Conservation (phyloP, 371 early-diverging fungal genomes). For the Rhizopus microsporus region DNA sequence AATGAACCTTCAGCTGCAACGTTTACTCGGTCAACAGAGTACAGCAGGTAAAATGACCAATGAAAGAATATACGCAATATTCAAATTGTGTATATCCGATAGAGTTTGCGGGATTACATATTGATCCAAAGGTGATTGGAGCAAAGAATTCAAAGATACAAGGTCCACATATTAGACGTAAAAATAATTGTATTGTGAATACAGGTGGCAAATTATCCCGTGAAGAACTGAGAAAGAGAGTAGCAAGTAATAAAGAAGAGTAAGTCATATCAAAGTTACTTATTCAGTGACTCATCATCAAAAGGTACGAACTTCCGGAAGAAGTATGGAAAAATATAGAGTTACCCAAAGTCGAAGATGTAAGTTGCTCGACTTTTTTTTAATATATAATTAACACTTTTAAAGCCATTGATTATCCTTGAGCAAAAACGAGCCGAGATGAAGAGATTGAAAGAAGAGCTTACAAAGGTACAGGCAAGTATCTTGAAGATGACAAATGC, state of each 20-base stretch:
- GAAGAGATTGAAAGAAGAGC: constrained; percentile 39
- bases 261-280: constrained; percentile 34
- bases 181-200: constrained; percentile 90
- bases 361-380: constrained; percentile 27
- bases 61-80: not conserved
- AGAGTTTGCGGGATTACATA: constrained; percentile 91
- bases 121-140: constrained; percentile 85
- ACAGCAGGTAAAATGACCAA: constrained; percentile 66
- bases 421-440: constrained; percentile 60
- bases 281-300: not conserved
- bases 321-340: constrained; percentile 69
- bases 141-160: constrained; percentile 77
- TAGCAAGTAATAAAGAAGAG: constrained; percentile 72
- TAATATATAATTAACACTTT: not conserved
- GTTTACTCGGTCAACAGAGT: constrained; percentile 92
- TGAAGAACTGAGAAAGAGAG: constrained; percentile 70
- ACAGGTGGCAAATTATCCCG: constrained; percentile 75
- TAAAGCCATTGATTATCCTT: constrained; percentile 42
- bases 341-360: constrained; percentile 67
- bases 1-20: constrained; percentile 91
- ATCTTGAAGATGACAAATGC: constrained; percentile 27
- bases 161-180: constrained; percentile 82
- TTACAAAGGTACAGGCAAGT: constrained; percentile 37
- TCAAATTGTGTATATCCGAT: not conserved
- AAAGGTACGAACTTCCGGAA: constrained; percentile 68